A percentile compares a stretch with the other conserved stretches of the same genome.
These are phyloP conservation scores for Debaryomyces prosopidis DNA, from an alignment of 805 yeast genomes.

Conservation along the genomic window DNA sequence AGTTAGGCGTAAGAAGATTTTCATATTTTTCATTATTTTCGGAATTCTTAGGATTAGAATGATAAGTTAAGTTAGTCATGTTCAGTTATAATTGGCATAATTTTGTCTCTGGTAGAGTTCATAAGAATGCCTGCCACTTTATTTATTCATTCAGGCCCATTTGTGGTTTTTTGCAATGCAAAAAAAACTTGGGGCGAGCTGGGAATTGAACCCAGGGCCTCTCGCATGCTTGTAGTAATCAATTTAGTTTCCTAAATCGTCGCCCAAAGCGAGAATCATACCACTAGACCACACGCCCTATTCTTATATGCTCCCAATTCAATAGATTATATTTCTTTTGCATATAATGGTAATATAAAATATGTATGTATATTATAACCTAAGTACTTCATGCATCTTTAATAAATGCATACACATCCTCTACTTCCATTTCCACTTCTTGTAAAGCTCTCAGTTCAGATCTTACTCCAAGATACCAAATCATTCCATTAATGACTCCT, in stretches of 20 bases:
- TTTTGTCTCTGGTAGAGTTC: neutral
- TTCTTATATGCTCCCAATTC: neutral
- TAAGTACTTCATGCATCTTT: neutral
- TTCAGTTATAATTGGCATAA: neutral
- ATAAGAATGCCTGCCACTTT: too few species aligned
- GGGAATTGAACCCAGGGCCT: conserved; percentile 68
- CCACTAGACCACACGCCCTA: conserved; percentile 39
- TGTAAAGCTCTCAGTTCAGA: conserved; percentile 74
- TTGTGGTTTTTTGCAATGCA: neutral
- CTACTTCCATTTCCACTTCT: conserved; percentile 75
- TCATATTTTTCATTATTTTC: neutral
- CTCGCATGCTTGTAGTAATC: conserved; percentile 41
- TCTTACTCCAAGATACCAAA: conserved; percentile 77
- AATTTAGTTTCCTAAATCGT: conserved; percentile 9
- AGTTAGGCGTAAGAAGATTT: neutral
- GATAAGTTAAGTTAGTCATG: neutral
- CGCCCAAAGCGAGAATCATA: conserved; percentile 39
- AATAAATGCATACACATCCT: conserved; percentile 20
- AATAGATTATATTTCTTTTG: too few species aligned
- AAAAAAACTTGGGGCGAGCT: conserved; percentile 36
- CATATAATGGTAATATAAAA: too few species aligned
- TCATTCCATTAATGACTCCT: conserved; percentile 74
- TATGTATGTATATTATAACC: too few species aligned
- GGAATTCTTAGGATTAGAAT: neutral
- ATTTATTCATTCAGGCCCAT: neutral